phyloP scores from a whole-genome alignment of 225 moss, liverwort and hornwort genomes.

The Antitrichia curtipendula region DNA sequence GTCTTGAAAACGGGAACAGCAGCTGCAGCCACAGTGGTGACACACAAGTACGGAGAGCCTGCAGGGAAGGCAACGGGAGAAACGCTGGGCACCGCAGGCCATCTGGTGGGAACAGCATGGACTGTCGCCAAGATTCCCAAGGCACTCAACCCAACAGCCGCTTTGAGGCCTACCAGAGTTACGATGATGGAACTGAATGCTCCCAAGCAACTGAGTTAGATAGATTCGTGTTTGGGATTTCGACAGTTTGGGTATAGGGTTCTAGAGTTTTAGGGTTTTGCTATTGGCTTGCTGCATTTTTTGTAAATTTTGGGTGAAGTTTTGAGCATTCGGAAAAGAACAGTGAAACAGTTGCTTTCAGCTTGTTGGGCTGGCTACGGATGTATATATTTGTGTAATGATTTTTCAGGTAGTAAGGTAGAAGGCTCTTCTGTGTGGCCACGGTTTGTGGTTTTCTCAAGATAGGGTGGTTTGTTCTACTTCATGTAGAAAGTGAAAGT shows the following conservation, averaged over 20 bases:
- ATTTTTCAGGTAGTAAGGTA: background rate
- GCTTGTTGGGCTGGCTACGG: background rate
- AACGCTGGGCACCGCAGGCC: slow-evolving; percentile 31
- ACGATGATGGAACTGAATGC: slow-evolving; percentile 1
- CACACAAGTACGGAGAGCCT: slow-evolving; percentile 50
- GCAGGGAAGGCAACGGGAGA: slow-evolving; percentile 41
- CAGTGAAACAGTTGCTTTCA: background rate
- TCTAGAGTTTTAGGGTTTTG: background rate
- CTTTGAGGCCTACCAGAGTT: background rate
- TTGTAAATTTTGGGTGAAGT: background rate
- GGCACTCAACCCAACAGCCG: slow-evolving; percentile 38
- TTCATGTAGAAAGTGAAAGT: background rate
- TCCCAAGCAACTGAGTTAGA: background rate
- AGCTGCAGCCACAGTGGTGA: slow-evolving; percentile 26
- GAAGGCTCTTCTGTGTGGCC: background rate
- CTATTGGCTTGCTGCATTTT: background rate
- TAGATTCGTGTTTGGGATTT: background rate
- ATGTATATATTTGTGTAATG: background rate
- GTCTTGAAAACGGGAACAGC: slow-evolving; percentile 29
- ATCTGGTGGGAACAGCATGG: slow-evolving; percentile 47
- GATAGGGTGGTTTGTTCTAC: background rate
- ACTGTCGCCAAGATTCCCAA: slow-evolving; percentile 48
- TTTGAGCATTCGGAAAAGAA: background rate
- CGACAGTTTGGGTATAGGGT: too few relatives aligned
- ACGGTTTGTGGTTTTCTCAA: background rate